Evolutionary conservation across 2,329 filamentous ascomycete genomes (phyloP), one percentile per base, ranked within the genome.

Genomic region (Cladosporium sp.): DNA sequence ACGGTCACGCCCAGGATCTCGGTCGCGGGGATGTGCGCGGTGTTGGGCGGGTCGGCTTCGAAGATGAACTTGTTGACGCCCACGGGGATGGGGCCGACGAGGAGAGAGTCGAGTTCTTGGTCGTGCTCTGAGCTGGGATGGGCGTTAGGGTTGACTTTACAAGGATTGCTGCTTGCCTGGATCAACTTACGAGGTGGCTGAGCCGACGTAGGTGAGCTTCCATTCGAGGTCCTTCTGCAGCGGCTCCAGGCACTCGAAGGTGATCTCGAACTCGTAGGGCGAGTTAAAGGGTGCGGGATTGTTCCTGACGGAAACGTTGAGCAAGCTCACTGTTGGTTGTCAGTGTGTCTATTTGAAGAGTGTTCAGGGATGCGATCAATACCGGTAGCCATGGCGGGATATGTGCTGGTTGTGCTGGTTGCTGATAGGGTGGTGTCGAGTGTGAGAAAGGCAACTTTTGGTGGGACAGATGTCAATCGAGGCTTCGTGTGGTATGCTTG

Each of bases 21-120:
- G 62, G 89, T 90, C 62, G 91, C 86, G 53, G 93, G 93, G 65
- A 98, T 97, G 70, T 88, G 86, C 64, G 83, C 82, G 54, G 90
- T 90, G 71, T 95, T 86, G 53, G 93, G 93, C 49, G 93, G 83
- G 64, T 95, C 90, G 66, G 93, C 93, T 75, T 95, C 89, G 75
- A 98, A 98, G 67, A 95, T 77, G 73, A 98, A 98, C 72, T 98
- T 98, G 80, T 98, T 98, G 67, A 96, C 88, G 57, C 93, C 93
- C 58, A 96, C 86, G 4, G 93, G 93, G 63, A 98, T 92, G n/a
- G 93, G 93, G 18, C 93, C 93, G 52, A 98, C 93, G 50, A 97
- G 86, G 54, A 98, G 85, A 18, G 89, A 91, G 74, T 98, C 93
- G 63, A 98, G 90, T 73, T 97, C 93, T 74, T 98, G 93, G 69